Evolutionary conservation across 2,329 filamentous ascomycete genomes (phyloP).

Genomic region (Epichloe sylvatica): DNA sequence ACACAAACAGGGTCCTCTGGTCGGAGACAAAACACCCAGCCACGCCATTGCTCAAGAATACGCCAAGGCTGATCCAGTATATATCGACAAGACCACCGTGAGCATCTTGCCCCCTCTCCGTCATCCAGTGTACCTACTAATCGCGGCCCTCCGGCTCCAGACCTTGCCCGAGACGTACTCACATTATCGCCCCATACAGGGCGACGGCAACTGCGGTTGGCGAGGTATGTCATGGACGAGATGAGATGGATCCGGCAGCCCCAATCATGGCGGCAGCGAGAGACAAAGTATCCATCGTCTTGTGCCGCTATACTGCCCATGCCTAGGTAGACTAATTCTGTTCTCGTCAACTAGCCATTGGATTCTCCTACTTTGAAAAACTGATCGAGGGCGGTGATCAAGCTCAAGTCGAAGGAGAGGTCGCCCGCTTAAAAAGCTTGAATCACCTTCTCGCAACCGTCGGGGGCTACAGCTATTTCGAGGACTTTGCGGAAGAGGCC

Average conservation of each 20-base stretch:
- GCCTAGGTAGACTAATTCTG: not conserved
- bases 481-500: constrained; percentile 72
- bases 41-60: constrained; percentile 72
- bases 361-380: constrained; percentile 84
- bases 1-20: constrained; percentile 56
- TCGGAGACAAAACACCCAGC: constrained; percentile 66
- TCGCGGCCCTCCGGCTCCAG: constrained; percentile 29
- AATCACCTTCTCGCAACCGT: constrained; percentile 55
- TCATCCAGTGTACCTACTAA: not conserved
- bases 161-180: constrained; percentile 71
- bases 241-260: constrained; percentile 6
- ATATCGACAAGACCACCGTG: constrained; percentile 77
- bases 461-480: constrained; percentile 57
- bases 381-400: constrained; percentile 55
- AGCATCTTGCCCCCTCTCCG: constrained; percentile 19
- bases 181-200: constrained; percentile 73
- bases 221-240: constrained; percentile 52
- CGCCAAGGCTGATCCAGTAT: constrained; percentile 72
- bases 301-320: not conserved
- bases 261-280: not conserved
- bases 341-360: constrained; percentile 50
- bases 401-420: constrained; percentile 53
- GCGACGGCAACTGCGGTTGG: constrained; percentile 96
- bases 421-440: constrained; percentile 56
- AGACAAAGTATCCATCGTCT: too few species aligned